Conservation (phyloP, 192 early-diverging fungal genomes). For the Coemansia sp. region DNA sequence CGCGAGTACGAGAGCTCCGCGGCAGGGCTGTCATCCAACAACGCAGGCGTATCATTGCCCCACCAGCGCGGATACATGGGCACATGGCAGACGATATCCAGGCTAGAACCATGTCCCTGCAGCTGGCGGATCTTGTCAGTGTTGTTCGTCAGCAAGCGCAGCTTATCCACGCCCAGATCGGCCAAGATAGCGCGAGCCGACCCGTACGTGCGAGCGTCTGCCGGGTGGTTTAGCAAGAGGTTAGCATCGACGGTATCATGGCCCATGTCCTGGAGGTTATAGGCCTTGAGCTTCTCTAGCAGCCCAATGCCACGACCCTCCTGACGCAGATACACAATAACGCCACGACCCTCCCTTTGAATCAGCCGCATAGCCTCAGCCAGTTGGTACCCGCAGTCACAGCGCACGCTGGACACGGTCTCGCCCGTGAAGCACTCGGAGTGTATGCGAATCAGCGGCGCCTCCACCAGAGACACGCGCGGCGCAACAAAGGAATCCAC, state of each 20-base stretch:
- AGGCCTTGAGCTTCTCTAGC: slow-evolving; percentile 91
- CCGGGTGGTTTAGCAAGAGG: slow-evolving; percentile 80
- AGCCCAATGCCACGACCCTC: slow-evolving; percentile 96
- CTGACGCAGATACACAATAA: slow-evolving; percentile 93
- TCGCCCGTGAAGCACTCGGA: slow-evolving; percentile 98
- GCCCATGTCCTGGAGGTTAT: slow-evolving; percentile 95
- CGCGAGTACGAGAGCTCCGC: slow-evolving; percentile 33
- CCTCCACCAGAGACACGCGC: slow-evolving; percentile 37
- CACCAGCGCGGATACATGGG: slow-evolving; percentile 92
- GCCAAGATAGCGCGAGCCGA: slow-evolving; percentile 84
- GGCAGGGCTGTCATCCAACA: slow-evolving; percentile 9
- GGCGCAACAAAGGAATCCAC: slow-evolving; percentile 33
- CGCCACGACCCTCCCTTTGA: slow-evolving; percentile 78
- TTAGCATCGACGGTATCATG: slow-evolving; percentile 94
- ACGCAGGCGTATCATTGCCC: slow-evolving; percentile 45
- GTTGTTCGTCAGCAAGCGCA: slow-evolving; percentile 94
- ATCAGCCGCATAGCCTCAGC: slow-evolving; percentile 89
- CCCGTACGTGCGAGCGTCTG: slow-evolving; percentile 92
- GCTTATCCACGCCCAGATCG: slow-evolving; percentile 69
- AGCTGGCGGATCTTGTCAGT: slow-evolving; percentile 89
- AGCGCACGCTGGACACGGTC: slow-evolving; percentile 83
- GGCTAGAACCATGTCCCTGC: slow-evolving; percentile 54
- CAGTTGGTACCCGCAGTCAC: slow-evolving; percentile 95
- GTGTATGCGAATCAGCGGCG: slow-evolving; percentile 89
- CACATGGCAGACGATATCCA: slow-evolving; percentile 77